Evolutionary conservation across 495 filamentous ascomycete species (phyloP).

Genomic region (Stereocaulon alpinum): DNA sequence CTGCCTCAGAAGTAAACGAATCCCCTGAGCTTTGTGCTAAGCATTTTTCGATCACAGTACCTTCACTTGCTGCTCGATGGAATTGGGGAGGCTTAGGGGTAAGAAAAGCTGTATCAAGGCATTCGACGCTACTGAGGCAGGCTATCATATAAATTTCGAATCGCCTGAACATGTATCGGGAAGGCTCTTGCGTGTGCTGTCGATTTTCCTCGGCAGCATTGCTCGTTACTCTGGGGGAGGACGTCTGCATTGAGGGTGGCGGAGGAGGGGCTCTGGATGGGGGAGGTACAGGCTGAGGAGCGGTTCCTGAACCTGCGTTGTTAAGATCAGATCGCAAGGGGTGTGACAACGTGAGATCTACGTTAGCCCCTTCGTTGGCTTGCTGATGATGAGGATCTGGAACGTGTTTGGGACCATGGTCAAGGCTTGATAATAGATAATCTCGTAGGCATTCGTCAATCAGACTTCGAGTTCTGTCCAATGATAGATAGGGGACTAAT

Average conservation of each 20-base stretch:
- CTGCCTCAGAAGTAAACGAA: slow-evolving; percentile 21
- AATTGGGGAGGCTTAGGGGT: slow-evolving; percentile 31
- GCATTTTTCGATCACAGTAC: slow-evolving; percentile 14
- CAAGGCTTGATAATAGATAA: slow-evolving; percentile 35
- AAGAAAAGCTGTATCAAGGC: slow-evolving; percentile 64
- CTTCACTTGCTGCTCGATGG: slow-evolving; percentile 34
- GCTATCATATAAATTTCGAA: slow-evolving; percentile 66
- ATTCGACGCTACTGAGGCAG: slow-evolving; percentile 58
- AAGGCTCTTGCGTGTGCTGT: slow-evolving; percentile 14
- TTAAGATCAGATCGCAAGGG: neutral
- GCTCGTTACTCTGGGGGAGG: neutral
- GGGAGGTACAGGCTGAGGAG: neutral
- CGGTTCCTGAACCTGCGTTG: neutral
- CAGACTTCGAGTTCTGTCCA: slow-evolving; percentile 39
- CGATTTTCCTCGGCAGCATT: neutral
- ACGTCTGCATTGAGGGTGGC: slow-evolving; percentile 2
- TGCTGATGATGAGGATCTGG: neutral
- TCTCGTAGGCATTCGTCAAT: slow-evolving; percentile 43
- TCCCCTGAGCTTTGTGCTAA: slow-evolving; percentile 24
- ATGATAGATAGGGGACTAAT: slow-evolving; percentile 33
- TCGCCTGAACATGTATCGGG: slow-evolving; percentile 47
- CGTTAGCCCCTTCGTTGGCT: neutral
- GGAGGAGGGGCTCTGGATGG: slow-evolving; percentile 12
- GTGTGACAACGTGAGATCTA: neutral
- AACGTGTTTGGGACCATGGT: neutral